Conservation (phyloP, 2,329 filamentous ascomycete species). For the Colletotrichum acutatum region DNA sequence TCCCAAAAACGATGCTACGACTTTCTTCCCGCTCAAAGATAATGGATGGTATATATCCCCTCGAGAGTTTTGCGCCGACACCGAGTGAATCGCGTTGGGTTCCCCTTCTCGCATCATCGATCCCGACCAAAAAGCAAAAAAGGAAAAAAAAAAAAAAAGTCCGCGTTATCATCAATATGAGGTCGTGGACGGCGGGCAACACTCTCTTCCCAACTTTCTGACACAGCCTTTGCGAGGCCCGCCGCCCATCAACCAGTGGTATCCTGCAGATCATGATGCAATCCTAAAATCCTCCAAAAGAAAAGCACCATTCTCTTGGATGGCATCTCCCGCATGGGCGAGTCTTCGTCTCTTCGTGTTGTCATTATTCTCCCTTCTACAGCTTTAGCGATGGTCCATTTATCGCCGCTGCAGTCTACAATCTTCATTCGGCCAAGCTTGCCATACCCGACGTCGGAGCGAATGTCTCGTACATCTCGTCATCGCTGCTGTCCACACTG, state of each 20-base stretch:
- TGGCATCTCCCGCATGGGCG: conserved; percentile 1
- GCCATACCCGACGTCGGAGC: conserved; percentile 48
- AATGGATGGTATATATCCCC: not conserved
- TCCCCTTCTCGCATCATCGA: conserved; percentile 16
- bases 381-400: not conserved
- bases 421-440: conserved; percentile 39
- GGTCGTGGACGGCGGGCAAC: not conserved
- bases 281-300: not conserved
- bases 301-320: not conserved
- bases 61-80: conserved; percentile 14
- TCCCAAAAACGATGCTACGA: not conserved
- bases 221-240: not conserved
- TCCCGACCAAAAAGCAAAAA: conserved; percentile 1
- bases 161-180: conserved; percentile 19
- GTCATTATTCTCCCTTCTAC: conserved; percentile 11
- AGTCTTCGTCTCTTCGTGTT: conserved; percentile 16
- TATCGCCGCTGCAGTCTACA: not conserved
- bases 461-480: conserved; percentile 64
- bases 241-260: conserved; percentile 18
- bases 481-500: conserved; percentile 64
- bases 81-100: conserved; percentile 3
- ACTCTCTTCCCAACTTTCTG: not conserved
- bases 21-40: not conserved
- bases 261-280: conserved; percentile 28
- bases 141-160: conserved; percentile 5